phyloP scores from a whole-genome alignment of 1,284 basidiomycete species.

The Flammula alnicola region DNA sequence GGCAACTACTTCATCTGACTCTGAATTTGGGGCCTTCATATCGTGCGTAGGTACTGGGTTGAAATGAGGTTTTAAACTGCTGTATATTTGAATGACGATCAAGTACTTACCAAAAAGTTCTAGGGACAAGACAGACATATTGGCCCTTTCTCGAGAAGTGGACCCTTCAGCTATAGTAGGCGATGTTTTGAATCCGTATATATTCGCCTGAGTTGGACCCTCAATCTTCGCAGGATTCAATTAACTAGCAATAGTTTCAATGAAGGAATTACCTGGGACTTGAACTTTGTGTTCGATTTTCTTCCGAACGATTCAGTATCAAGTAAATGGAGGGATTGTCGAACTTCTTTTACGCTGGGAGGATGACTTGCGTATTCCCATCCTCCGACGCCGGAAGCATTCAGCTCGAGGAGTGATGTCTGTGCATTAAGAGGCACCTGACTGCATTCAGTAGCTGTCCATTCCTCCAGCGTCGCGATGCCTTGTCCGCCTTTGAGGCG shows the following conservation, averaged over 20 bases:
- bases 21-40: constrained; percentile 71
- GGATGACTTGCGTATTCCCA: constrained; percentile 83
- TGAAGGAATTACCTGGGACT: constrained; percentile 55
- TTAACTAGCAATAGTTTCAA: not conserved
- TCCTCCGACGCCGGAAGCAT: constrained; percentile 47
- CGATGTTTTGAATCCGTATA: constrained; percentile 68
- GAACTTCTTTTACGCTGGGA: constrained; percentile 57
- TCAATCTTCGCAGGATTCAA: constrained; percentile 57
- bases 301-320: constrained; percentile 21
- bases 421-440: constrained; percentile 4
- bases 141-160: constrained; percentile 63
- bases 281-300: constrained; percentile 30
- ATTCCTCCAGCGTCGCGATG: constrained; percentile 55
- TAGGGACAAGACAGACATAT: constrained; percentile 82
- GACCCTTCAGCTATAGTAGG: constrained; percentile 43
- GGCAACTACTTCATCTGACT: constrained; percentile 71
- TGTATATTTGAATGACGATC: not conserved
- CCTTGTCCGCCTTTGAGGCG: constrained; percentile 66
- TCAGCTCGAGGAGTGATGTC: constrained; percentile 9
- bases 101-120: constrained; percentile 78
- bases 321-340: constrained; percentile 52
- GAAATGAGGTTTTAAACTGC: not conserved
- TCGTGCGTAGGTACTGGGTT: constrained; percentile 70
- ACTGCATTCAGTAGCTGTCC: constrained; percentile 37
- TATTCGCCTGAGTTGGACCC: constrained; percentile 76